These are phyloP conservation scores for Plasmopara viticola DNA, from an alignment of 352 stramenopile genomes.

Conservation along the genomic window DNA sequence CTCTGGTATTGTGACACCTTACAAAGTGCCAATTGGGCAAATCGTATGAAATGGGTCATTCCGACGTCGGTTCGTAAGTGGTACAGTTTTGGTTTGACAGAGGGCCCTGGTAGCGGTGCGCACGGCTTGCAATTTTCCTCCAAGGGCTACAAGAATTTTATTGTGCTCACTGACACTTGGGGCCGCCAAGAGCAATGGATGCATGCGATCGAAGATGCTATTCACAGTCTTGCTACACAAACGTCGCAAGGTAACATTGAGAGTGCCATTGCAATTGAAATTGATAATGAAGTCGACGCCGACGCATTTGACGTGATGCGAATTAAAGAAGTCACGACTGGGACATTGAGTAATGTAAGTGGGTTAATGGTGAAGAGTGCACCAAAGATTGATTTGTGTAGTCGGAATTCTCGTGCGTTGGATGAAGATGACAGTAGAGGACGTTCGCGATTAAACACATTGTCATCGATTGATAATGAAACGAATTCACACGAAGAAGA, in stretches of 20 bases:
- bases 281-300: conserved; percentile 83
- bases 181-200: conserved; percentile 84
- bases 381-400: conserved; percentile 24
- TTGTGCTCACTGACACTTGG: conserved; percentile 82
- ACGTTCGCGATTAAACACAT: conserved; percentile 28
- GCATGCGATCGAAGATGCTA: conserved; percentile 75
- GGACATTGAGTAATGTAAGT: neutral
- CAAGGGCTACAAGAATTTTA: conserved; percentile 87
- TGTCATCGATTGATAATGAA: conserved; percentile 31
- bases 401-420: conserved; percentile 12
- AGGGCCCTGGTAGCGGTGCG: conserved; percentile 73
- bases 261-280: conserved; percentile 78
- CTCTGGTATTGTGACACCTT: conserved; percentile 85
- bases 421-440: conserved; percentile 21
- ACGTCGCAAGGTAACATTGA: conserved; percentile 55
- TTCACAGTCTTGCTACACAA: conserved; percentile 54
- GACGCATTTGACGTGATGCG: conserved; percentile 66
- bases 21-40: conserved; percentile 76
- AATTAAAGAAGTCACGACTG: conserved; percentile 25
- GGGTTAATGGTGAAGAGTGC: conserved; percentile 6
- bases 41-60: conserved; percentile 88
- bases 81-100: conserved; percentile 80
- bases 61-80: conserved; percentile 80
- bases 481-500: conserved; percentile 10
- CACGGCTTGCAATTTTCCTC: conserved; percentile 83